Evolutionary conservation across 2,329 filamentous ascomycete species (phyloP).

Genomic region (Penicillium janthinellum): DNA sequence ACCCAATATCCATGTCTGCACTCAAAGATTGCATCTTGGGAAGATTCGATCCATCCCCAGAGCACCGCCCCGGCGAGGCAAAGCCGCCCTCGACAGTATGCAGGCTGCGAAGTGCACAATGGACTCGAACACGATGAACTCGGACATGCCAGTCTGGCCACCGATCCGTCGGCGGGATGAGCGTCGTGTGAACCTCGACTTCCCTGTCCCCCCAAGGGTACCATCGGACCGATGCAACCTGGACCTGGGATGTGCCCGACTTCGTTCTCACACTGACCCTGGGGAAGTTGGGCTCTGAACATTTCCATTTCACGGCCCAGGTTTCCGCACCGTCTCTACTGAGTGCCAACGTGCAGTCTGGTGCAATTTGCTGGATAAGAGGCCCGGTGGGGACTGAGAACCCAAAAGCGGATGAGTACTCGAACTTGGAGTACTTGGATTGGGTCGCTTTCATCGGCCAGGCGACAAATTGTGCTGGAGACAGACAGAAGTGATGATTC

Average conservation of each 20-base stretch:
- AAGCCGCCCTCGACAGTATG: conserved; percentile 15
- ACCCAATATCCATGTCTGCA: not conserved
- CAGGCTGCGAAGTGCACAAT: conserved; percentile 2
- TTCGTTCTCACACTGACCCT: not conserved
- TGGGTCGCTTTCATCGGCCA: conserved; percentile 45
- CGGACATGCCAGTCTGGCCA: conserved; percentile 25
- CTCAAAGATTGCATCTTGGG: not conserved
- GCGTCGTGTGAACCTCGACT: conserved; percentile 13
- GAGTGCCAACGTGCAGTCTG: conserved; percentile 43
- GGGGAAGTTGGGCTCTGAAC: conserved; percentile 9
- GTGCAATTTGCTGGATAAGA: conserved; percentile 44
- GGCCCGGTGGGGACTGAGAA: conserved; percentile 48
- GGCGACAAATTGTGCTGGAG: conserved; percentile 43
- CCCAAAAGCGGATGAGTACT: conserved; percentile 52
- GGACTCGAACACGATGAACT: conserved; percentile 16
- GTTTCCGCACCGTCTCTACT: conserved; percentile 44
- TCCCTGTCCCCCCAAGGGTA: conserved; percentile 20
- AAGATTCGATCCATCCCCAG: conserved; percentile 3
- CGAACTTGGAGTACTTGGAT: conserved; percentile 53
- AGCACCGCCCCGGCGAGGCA: conserved; percentile 4
- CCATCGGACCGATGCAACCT: conserved; percentile 13
- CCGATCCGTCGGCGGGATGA: conserved; percentile 14
- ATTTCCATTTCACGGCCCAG: conserved; percentile 44
- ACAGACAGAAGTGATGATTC: conserved; percentile 49
- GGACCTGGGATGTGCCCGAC: not conserved